phyloP scores from a whole-genome alignment of 306 rosid genomes.

The Canavalia ensiformis region DNA sequence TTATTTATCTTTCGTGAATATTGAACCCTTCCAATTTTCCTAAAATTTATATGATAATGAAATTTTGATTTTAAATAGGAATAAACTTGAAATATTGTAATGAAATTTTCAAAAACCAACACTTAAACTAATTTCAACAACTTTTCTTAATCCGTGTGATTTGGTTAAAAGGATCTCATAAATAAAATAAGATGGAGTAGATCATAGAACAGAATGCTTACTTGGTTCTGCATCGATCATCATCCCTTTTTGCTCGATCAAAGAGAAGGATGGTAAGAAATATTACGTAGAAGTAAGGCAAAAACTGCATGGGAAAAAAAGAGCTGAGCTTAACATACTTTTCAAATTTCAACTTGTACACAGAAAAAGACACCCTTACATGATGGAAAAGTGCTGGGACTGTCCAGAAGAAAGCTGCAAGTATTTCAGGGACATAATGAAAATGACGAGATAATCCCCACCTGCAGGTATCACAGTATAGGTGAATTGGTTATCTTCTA shows the following conservation, averaged over 20 bases:
- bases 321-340: slow-evolving; percentile 37
- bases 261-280: slow-evolving; percentile 91
- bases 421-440: slow-evolving; percentile 97
- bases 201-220: slow-evolving; percentile 58
- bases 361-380: slow-evolving; percentile 56
- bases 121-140: no score
- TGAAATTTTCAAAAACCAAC: no score
- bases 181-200: neutral
- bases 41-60: no score
- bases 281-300: slow-evolving; percentile 92
- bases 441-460: slow-evolving; percentile 98
- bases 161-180: neutral
- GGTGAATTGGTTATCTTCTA: slow-evolving; percentile 20
- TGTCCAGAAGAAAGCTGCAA: slow-evolving; percentile 97
- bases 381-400: slow-evolving; percentile 93
- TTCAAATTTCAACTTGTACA: slow-evolving; percentile 38
- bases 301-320: slow-evolving; percentile 66
- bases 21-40: no score
- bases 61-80: no score
- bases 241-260: slow-evolving; percentile 97
- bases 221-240: slow-evolving; percentile 94
- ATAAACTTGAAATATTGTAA: no score
- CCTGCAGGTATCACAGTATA: slow-evolving; percentile 67
- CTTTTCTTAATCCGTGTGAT: neutral
- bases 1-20: neutral